Evolutionary conservation across 164 flowering plant species (phyloP), one percentile per base, ranked within the genome.

Genomic region (Brasenia schreberi): DNA sequence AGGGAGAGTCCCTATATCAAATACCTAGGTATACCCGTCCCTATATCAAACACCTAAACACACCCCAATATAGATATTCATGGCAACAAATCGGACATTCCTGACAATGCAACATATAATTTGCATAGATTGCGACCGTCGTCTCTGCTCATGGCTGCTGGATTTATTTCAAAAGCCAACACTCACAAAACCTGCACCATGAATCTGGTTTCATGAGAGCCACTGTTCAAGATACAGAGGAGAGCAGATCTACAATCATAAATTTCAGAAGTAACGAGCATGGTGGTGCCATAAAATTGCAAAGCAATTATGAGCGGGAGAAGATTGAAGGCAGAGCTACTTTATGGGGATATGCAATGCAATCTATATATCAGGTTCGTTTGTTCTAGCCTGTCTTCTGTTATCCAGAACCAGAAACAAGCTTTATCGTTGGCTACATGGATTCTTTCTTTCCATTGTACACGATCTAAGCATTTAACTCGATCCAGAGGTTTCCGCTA

Each of bases 271-370:
- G 72, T 59, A 71, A 72, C 59, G 69, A 74, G 63, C 9, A 63
- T 42, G 64, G 63, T 39, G 75, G 58, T 49, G 44, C 68, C 59
- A 71, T 69, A 60, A 81, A 73, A 71, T 61, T 68, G 70, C 80
- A 77, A 70, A 73, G 75, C 70, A 75, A 69, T 64, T 69, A 71
- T 39, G 77, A 68, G 33, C 70, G 67, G 63, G 73, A 81, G 67
- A 77, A 67, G 68, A 43, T 66, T 53, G 70, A 45, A 52, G 70
- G 68, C 62, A 73, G 66, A 74, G 84, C 86, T 59, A 83, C 88
- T 27, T 80, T 75, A 70, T 80, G 78, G 82, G 91, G 85, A 53
- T 81, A 78, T 63, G 68, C 82, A 43, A 79, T 84, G 87, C 88
- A 79, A 68, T 71, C 49, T 11, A 7, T 74, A 14, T 84, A 77